Evolutionary conservation across 2,329 filamentous ascomycete species (phyloP).

Genomic region (Sporothrix curviconia): DNA sequence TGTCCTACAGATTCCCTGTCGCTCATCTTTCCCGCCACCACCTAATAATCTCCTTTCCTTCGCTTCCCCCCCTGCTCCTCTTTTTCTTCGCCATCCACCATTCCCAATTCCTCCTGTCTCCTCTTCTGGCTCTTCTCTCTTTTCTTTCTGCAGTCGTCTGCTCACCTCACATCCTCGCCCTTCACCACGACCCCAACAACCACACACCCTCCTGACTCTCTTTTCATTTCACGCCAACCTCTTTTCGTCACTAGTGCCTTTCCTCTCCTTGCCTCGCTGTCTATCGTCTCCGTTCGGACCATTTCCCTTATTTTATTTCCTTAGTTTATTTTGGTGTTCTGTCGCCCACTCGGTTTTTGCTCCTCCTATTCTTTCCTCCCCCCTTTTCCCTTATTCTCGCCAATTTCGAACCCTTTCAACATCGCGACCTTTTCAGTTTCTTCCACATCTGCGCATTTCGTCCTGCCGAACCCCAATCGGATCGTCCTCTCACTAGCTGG

Average conservation of each 20-base stretch:
- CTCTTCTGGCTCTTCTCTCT: background rate
- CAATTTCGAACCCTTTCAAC: constrained; percentile 1
- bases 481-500: background rate
- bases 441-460: constrained; percentile 3
- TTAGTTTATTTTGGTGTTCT: background rate
- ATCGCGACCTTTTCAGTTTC: constrained; percentile 3
- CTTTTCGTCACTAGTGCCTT: constrained; percentile 13
- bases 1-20: constrained; percentile 9
- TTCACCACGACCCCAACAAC: background rate
- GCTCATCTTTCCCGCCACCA: constrained; percentile 11
- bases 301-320: constrained; percentile 14
- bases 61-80: background rate
- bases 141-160: background rate
- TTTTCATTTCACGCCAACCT: constrained; percentile 8
- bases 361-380: constrained; percentile 17
- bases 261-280: background rate
- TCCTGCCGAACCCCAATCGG: background rate
- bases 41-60: constrained; percentile 12
- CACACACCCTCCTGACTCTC: constrained; percentile 1
- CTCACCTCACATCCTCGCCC: background rate
- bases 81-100: background rate
- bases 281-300: constrained; percentile 1
- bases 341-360: constrained; percentile 9
- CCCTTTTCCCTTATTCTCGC: constrained; percentile 21
- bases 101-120: background rate